Conservation (phyloP, 176 grass and related monocot genomes). For the Oryza officinalis region DNA sequence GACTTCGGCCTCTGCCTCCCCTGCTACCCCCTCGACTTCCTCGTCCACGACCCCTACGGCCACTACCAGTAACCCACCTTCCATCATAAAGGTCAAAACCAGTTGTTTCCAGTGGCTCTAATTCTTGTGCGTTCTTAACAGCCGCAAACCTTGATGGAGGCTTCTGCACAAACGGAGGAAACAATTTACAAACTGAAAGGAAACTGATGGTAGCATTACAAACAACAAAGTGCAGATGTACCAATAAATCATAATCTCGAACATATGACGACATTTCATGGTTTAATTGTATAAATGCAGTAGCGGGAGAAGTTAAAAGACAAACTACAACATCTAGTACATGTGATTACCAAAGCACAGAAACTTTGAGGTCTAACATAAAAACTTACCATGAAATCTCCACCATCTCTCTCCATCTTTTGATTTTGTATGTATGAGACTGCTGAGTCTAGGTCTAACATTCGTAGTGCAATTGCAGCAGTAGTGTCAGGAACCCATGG, state of each 20-base stretch:
- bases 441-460: conserved; percentile 80
- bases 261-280: conserved; percentile 1
- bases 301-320: conserved; percentile 3
- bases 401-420: conserved; percentile 67
- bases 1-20: conserved; percentile 69
- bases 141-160: conserved; percentile 71
- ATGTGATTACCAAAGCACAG: conserved; percentile 6
- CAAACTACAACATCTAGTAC: not conserved
- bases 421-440: conserved; percentile 69
- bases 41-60: conserved; percentile 77
- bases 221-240: not conserved
- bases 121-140: conserved; percentile 62
- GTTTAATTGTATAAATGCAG: conserved; percentile 14
- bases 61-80: conserved; percentile 54
- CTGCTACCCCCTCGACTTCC: conserved; percentile 72
- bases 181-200: conserved; percentile 4
- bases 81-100: conserved; percentile 54
- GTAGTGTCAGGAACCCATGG: conserved; percentile 90
- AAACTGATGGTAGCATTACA: not conserved
- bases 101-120: conserved; percentile 45
- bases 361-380: not conserved
- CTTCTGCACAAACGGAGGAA: conserved; percentile 56
- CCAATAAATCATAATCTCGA: conserved; percentile 31
- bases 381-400: conserved; percentile 65
- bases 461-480: conserved; percentile 75